Percentiles rank a stretch among this genome's conserved stretches.
phyloP scores from a whole-genome alignment of 1,284 basidiomycete genomes.

The Coriolopsis trogii region DNA sequence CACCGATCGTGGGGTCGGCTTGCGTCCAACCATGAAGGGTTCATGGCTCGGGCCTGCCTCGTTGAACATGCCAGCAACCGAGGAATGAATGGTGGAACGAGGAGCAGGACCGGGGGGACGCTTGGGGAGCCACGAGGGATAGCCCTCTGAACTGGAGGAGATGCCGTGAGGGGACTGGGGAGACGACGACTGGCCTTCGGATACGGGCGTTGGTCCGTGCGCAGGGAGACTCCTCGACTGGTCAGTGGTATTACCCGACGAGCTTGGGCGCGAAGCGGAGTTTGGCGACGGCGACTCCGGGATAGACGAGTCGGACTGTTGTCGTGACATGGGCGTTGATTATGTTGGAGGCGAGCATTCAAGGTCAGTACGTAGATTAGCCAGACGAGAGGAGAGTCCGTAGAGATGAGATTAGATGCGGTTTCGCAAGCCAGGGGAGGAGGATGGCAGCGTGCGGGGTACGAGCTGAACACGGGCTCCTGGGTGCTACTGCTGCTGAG shows the following conservation, averaged over 20 bases:
- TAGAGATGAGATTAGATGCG: conserved; percentile 32
- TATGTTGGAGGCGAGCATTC: conserved; percentile 30
- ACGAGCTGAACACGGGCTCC: conserved; percentile 33
- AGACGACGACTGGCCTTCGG: conserved; percentile 26
- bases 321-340: conserved; percentile 38
- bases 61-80: conserved; percentile 43
- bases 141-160: conserved; percentile 58
- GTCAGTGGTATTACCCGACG: conserved; percentile 27
- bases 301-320: conserved; percentile 32
- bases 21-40: conserved; percentile 56
- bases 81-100: conserved; percentile 66
- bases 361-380: conserved; percentile 28
- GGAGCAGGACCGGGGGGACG: conserved; percentile 77
- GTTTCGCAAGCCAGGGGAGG: conserved; percentile 26
- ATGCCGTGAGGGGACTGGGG: conserved; percentile 33
- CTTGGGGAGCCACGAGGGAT: conserved; percentile 80
- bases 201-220: conserved; percentile 27
- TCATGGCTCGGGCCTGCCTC: conserved; percentile 45
- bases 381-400: conserved; percentile 22
- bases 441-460: conserved; percentile 25
- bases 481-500: conserved; percentile 31
- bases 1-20: conserved; percentile 75
- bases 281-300: conserved; percentile 32
- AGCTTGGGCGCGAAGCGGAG: conserved; percentile 31
- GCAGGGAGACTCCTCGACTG: conserved; percentile 20